Evolutionary conservation across 176 grass and related monocot genomes (phyloP).

Genomic region (Eremochloa ophiuroides): DNA sequence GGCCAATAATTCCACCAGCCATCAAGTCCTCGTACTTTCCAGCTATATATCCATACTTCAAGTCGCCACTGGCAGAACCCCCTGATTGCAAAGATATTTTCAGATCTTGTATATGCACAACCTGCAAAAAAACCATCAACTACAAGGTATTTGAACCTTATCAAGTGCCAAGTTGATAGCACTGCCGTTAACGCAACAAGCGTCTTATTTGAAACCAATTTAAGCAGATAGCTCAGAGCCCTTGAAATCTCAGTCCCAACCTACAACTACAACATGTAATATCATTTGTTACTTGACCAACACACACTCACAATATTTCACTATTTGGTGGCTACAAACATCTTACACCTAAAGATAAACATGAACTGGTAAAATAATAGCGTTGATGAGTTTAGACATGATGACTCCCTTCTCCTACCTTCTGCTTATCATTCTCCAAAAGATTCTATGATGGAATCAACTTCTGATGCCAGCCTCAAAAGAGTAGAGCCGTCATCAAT

Average conservation of each 20-base stretch:
- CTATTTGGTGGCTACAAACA: not conserved
- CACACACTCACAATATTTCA: not conserved
- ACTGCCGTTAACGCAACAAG: conserved; percentile 2
- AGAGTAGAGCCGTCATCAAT: conserved; percentile 54
- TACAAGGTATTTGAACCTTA: conserved; percentile 28
- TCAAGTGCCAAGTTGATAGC: conserved; percentile 29
- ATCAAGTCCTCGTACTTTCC: conserved; percentile 64
- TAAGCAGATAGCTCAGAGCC: conserved; percentile 40
- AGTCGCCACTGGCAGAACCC: conserved; percentile 49
- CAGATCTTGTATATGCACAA: not conserved
- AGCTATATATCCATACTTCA: conserved; percentile 55
- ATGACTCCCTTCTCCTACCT: conserved; percentile 32
- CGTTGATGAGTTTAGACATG: not conserved
- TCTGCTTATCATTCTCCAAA: conserved; percentile 56
- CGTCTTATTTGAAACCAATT: conserved; percentile 44
- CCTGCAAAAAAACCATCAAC: not conserved
- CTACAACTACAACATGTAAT: conserved; percentile 21
- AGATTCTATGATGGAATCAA: conserved; percentile 54
- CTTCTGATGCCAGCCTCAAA: conserved; percentile 59
- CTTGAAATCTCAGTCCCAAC: conserved; percentile 46
- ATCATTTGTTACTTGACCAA: conserved; percentile 1
- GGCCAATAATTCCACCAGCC: conserved; percentile 51
- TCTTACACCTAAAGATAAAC: not conserved
- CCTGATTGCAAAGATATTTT: conserved; percentile 20
- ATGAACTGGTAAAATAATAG: conserved; percentile 6